phyloP scores from a whole-genome alignment of 1,139 yeast genomes.

The Yamadazyma jaroonii region DNA sequence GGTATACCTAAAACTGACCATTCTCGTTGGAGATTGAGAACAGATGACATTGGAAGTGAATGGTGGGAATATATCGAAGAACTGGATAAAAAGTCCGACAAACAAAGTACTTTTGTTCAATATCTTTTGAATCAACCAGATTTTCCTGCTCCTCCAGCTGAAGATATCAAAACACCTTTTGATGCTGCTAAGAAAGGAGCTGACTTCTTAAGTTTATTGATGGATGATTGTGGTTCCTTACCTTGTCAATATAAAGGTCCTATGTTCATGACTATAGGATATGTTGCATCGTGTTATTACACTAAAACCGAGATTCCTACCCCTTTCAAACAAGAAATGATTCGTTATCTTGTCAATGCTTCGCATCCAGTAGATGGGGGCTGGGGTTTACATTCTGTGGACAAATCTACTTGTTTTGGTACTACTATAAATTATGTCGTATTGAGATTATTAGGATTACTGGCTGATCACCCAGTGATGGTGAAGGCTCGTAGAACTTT shows the following conservation, averaged over 20 bases:
- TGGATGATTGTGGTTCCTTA: conserved; percentile 79
- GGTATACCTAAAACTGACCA: conserved; percentile 71
- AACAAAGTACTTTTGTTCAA: conserved; percentile 58
- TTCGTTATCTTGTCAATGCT: conserved; percentile 79
- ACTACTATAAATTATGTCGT: conserved; percentile 83
- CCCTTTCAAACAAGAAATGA: conserved; percentile 64
- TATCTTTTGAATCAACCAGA: conserved; percentile 50
- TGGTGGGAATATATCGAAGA: conserved; percentile 69
- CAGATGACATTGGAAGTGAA: conserved; percentile 73
- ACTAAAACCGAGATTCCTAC: conserved; percentile 68
- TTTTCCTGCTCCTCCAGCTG: conserved; percentile 42
- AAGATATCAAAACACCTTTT: conserved; percentile 39
- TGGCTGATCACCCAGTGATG: conserved; percentile 72
- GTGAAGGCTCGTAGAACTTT: conserved; percentile 75
- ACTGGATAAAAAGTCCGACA: conserved; percentile 34
- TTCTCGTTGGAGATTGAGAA: conserved; percentile 68
- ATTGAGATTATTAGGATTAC: conserved; percentile 73
- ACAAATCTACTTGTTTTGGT: conserved; percentile 93
- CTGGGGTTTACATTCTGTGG: conserved; percentile 93
- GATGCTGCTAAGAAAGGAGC: conserved; percentile 78
- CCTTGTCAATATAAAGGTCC: conserved; percentile 97
- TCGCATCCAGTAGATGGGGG: conserved; percentile 99
- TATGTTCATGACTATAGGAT: conserved; percentile 94
- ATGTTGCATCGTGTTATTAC: conserved; percentile 71
- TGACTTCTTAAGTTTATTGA: conserved; percentile 61